Base-by-base conservation (phyloP, 257 asterid species). In the Primulina tabacum region DNA sequence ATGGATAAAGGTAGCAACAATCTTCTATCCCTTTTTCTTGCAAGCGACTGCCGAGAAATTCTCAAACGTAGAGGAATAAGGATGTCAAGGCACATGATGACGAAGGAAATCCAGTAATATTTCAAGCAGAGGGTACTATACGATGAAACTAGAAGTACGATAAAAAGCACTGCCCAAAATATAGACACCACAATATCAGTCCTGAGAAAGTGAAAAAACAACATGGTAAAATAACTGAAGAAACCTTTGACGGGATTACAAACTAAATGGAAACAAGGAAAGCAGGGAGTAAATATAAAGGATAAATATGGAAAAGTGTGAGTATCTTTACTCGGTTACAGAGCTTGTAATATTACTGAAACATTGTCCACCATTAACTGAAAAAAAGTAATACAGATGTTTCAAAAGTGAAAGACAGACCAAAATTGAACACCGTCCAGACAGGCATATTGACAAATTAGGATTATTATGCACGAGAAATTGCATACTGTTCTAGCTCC, bases 11-110 rank as follows among this genome's bases (percentile, higher is more conserved):
- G 89, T 64, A 89, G 75, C 26, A 86, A 85, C 73, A 82, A 76
- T 73, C 82, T 72, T 57, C 92, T 80, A 74, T 82, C 96, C 77
- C 86, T 83, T 77, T 89, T 89, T 81, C 87, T 87, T 62, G 92
- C 87, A 60, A 76, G 82, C 1, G 83, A 79, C 77, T 78, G 77
- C 52, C 96, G 73, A 26, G 85, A 80, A 62, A 80, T 81, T 81
- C 79, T 85, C 82, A 89, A 72, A 67, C 90, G 94, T 61, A 81
- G 75, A 7, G 91, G 91, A 75, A 89, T 67, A 26, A 80, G 77
- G 76, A 87, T 66, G 68, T 76, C 85, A 62, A 85, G 58, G 85
- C 86, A 71, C 61, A 89, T 69, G 29, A 89, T 21, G 73, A 71
- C 4, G 52, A 81, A 78, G 67, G 94, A 89, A 64, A 83, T 33